Conservation (phyloP, 352 stramenopile genomes). For the Blastocystis sp. region DNA sequence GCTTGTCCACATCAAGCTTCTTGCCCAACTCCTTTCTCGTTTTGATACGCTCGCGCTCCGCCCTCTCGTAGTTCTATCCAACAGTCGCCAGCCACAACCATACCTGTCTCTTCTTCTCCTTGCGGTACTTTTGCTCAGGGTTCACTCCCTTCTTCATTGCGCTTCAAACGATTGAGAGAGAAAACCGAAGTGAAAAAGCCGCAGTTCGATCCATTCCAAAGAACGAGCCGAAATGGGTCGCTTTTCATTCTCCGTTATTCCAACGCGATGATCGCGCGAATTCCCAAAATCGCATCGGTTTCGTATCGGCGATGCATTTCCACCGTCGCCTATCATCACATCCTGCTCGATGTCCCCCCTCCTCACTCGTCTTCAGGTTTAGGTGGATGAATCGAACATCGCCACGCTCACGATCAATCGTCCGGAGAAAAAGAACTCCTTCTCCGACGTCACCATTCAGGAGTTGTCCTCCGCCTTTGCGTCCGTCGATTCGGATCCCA, state of each 20-base stretch:
- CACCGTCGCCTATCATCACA: conserved; percentile 1
- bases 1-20: conserved; percentile 54
- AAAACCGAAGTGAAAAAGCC: no score
- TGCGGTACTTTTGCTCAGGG: conserved; percentile 54
- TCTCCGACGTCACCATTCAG: conserved; percentile 53
- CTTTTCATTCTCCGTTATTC: conserved; percentile 13
- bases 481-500: background rate
- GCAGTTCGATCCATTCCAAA: conserved; percentile 19
- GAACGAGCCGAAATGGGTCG: background rate
- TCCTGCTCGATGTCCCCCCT: background rate
- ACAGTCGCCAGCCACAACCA: background rate
- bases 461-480: conserved; percentile 50
- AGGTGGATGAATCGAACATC: conserved; percentile 32
- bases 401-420: conserved; percentile 52
- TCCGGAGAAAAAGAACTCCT: conserved; percentile 71
- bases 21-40: conserved; percentile 48
- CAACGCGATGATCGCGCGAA: background rate
- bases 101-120: conserved; percentile 66
- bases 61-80: conserved; percentile 41
- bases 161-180: no score
- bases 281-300: background rate
- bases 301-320: background rate
- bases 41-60: conserved; percentile 31
- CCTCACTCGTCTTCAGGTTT: background rate
- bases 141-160: conserved; percentile 44